A percentile compares a stretch with the other conserved stretches of the same genome.
Evolutionary conservation across 176 grass and related monocot species (phyloP).

Genomic region (Saccharum officinarum): DNA sequence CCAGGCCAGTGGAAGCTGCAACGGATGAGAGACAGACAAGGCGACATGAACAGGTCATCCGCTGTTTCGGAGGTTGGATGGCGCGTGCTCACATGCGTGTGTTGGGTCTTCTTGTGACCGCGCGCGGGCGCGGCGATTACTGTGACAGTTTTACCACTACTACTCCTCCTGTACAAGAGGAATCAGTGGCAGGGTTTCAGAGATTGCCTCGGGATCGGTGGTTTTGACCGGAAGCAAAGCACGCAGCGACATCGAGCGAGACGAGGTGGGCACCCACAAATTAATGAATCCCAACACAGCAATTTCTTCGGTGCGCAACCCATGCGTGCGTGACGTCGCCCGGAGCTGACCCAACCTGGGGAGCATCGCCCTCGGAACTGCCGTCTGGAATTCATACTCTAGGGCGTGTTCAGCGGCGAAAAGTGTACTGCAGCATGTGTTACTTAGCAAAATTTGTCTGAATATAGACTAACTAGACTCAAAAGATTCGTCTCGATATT

Average conservation of each 20-base stretch:
- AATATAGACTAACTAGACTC: too few species aligned
- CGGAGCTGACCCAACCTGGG: conserved; percentile 29
- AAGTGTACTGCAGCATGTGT: too few species aligned
- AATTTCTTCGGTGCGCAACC: neutral
- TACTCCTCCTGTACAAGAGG: neutral
- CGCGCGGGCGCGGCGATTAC: too few species aligned
- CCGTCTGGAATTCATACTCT: conserved; percentile 20
- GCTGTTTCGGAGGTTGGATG: neutral
- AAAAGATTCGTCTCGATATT: too few species aligned
- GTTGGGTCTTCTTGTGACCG: neutral
- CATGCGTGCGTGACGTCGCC: conserved; percentile 7
- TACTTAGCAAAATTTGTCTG: too few species aligned
- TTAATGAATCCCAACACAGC: too few species aligned
- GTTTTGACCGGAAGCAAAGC: conserved; percentile 17
- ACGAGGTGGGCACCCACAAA: neutral
- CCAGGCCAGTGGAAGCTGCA: too few species aligned
- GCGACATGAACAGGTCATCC: conserved; percentile 2
- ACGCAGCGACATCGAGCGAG: neutral
- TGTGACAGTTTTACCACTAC: too few species aligned
- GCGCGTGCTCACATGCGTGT: neutral
- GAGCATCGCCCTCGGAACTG: conserved; percentile 38
- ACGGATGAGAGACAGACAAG: neutral
- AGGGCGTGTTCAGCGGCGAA: too few species aligned
- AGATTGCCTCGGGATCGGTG: conserved; percentile 28
- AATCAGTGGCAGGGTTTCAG: neutral